These are phyloP conservation scores for Alternaria metachromatica DNA, from an alignment of 2,329 filamentous ascomycete species.

Conservation along the genomic window DNA sequence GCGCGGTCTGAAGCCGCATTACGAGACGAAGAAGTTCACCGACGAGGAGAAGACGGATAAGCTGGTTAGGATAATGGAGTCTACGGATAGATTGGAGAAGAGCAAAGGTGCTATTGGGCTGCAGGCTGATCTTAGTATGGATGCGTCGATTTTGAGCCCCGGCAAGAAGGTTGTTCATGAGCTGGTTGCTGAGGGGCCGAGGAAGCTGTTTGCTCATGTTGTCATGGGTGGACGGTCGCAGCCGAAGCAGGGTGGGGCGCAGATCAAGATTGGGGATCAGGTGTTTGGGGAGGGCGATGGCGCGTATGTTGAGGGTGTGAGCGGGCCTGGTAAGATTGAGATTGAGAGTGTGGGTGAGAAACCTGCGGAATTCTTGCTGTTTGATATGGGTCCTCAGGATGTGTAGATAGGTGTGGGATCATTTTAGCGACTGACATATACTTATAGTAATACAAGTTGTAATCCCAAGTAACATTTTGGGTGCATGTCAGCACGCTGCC, in stretches of 20 bases:
- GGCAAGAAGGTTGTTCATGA: constrained; percentile 73
- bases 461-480: no score
- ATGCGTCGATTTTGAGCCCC: constrained; percentile 74
- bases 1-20: constrained; percentile 72
- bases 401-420: no score
- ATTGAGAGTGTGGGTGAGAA: constrained; percentile 57
- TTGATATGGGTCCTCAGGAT: constrained; percentile 55
- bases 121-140: constrained; percentile 85
- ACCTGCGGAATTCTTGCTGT: constrained; percentile 57
- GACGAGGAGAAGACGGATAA: constrained; percentile 75
- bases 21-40: constrained; percentile 75
- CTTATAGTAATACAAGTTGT: no score
- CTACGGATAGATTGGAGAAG: constrained; percentile 68
- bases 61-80: constrained; percentile 79
- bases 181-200: constrained; percentile 67
- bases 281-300: constrained; percentile 80
- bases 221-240: constrained; percentile 67
- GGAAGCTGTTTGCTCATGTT: constrained; percentile 81
- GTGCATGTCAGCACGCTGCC: neutral
- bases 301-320: constrained; percentile 68
- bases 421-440: no score
- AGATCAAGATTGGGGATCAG: constrained; percentile 71
- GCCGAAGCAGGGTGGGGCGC: constrained; percentile 73
- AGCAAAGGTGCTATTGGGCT: constrained; percentile 78
- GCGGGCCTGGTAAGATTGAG: constrained; percentile 53